These are phyloP conservation scores for Suillus placidus DNA, from an alignment of 768 basidiomycete genomes.

Conservation along the genomic window DNA sequence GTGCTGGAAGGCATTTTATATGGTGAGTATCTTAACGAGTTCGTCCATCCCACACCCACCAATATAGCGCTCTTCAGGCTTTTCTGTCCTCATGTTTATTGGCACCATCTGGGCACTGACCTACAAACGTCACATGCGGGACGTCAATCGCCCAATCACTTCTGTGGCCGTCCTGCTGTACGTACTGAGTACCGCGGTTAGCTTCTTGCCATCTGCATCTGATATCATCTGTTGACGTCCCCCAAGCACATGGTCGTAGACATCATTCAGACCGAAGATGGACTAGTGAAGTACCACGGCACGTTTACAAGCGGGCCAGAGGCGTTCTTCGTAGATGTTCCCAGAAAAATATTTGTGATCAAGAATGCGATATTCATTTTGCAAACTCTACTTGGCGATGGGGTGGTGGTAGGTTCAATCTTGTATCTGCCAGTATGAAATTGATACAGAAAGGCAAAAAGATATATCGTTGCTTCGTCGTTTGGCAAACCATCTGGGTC, in stretches of 20 bases:
- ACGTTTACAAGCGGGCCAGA: constrained; percentile 24
- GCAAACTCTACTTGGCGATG: constrained; percentile 14
- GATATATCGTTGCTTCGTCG: constrained; percentile 20
- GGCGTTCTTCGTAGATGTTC: constrained; percentile 25
- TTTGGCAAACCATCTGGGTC: constrained; percentile 16
- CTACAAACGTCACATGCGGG: constrained; percentile 2
- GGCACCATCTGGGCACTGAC: constrained; percentile 23
- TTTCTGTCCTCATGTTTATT: constrained; percentile 39
- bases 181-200: constrained; percentile 24
- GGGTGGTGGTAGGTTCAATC: constrained; percentile 8
- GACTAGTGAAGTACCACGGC: constrained; percentile 23
- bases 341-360: constrained; percentile 25
- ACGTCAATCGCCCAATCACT: constrained; percentile 19
- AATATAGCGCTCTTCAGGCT: constrained; percentile 22
- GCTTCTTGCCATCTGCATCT: not conserved
- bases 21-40: not conserved
- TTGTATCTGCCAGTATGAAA: not conserved
- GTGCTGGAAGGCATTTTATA: constrained; percentile 25
- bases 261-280: constrained; percentile 17
- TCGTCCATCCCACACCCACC: not conserved
- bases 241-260: constrained; percentile 18
- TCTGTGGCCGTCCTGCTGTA: constrained; percentile 21
- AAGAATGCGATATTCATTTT: constrained; percentile 25
- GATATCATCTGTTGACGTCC: not conserved
- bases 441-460: not conserved